Base-by-base conservation (phyloP, 208 protist genomes). In the Wallacemonas sp. region DNA sequence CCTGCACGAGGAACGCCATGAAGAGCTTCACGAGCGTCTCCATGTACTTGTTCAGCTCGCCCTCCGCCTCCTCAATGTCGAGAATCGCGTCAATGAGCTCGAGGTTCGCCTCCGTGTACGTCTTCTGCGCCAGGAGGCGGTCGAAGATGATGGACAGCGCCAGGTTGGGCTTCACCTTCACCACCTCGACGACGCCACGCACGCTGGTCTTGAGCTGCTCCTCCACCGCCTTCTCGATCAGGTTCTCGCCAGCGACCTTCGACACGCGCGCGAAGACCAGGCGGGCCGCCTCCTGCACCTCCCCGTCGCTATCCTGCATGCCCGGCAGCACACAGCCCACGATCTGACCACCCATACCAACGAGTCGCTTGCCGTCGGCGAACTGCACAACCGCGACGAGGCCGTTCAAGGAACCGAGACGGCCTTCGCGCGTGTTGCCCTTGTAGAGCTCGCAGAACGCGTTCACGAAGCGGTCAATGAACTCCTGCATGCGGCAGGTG, bases 171-270 rank as follows among this genome's bases (percentile, higher is more conserved):
- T 90, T 90, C 61, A 96, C 91, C 80, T 94, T 94, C 30, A 96
- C 91, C 60, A 96, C 88, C 76, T 96, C 91, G 70, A 94, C 83
- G 43, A 96, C 88, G 65, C 91, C 91, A 5, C 85, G 84, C 33
- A 93, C 81, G 74, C 85, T 91, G 17, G 84, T 87, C 46, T 77
- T 79, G 24, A 96, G 74, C 80, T 96, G 91, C 36, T 81, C 84
- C 70, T 92, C 85, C 24, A 94, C 87, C 2, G 85, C 88, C 58
- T 60, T 79, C 81, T 96, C 91, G 73, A 96, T 93, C 19, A 94
- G 74, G 12, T 81, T 72, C 52, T 85, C 70, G 14, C 91, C 91
- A 6, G 88, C 76, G 26, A 78, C 63, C 64, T 85, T 83, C 36
- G 91, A 88, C 11, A 96, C 83, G 11, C 81, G 75, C 36, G 81